Percentiles rank a stretch among this genome's conserved stretches.
Conservation (phyloP, 495 filamentous ascomycete species). For the Tuber umbilicatum region DNA sequence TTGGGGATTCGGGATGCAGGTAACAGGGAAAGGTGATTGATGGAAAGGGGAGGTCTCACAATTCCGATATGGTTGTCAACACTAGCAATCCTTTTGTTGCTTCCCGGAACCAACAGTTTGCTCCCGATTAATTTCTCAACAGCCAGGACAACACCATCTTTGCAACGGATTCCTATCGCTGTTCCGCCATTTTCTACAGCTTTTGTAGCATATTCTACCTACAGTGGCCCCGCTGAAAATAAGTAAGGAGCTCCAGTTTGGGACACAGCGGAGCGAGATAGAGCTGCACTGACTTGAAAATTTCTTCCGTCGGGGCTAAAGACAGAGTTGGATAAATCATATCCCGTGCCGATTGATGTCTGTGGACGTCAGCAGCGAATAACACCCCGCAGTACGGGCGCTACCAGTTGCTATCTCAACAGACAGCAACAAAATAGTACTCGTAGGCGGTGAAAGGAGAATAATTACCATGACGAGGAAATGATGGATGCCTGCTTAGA, state of each 20-base stretch:
- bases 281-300: constrained; percentile 63
- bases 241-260: constrained; percentile 12
- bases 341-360: constrained; percentile 99
- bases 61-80: constrained; percentile 90
- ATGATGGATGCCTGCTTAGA: constrained; percentile 15
- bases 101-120: constrained; percentile 85
- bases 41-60: constrained; percentile 51
- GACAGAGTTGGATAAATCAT: constrained; percentile 98
- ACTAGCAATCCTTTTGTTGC: constrained; percentile 93
- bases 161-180: constrained; percentile 91
- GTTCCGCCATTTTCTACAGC: constrained; percentile 98
- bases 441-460: constrained; percentile 4
- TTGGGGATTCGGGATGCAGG: background rate
- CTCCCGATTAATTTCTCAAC: constrained; percentile 94
- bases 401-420: constrained; percentile 19
- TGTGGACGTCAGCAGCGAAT: constrained; percentile 44
- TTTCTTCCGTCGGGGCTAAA: constrained; percentile 98
- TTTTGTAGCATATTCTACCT: constrained; percentile 98
- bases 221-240: constrained; percentile 47
- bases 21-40: constrained; percentile 7
- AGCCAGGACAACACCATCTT: constrained; percentile 91
- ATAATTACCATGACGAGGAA: constrained; percentile 28
- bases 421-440: background rate
- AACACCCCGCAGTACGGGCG: constrained; percentile 30
- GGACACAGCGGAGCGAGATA: constrained; percentile 10